Percentiles rank a stretch among this genome's conserved stretches.
Conservation (phyloP, 306 rosid genomes). For the Rosa persica region DNA sequence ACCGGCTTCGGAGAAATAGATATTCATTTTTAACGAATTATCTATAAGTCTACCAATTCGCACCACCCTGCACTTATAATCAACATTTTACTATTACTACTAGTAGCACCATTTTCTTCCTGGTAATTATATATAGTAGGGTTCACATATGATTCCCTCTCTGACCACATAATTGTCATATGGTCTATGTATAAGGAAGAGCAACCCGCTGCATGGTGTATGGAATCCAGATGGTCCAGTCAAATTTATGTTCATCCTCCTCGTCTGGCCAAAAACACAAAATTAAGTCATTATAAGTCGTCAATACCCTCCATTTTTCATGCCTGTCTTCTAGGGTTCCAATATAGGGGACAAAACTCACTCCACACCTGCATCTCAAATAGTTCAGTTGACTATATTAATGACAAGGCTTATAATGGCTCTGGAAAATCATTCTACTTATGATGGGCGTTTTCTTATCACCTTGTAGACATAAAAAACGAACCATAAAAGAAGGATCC, state of each 20-base stretch:
- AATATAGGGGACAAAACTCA: too few relatives aligned
- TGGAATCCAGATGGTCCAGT: background rate
- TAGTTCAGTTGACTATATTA: too few relatives aligned
- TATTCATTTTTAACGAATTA: background rate
- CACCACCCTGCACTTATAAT: background rate
- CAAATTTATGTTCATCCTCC: background rate
- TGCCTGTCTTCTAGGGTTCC: background rate
- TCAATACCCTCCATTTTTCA: background rate
- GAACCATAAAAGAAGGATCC: background rate
- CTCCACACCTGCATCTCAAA: too few relatives aligned
- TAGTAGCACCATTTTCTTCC: background rate
- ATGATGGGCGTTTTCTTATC: background rate
- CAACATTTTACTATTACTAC: background rate
- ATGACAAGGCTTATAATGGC: too few relatives aligned
- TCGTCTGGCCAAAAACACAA: background rate
- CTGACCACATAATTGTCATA: too few relatives aligned
- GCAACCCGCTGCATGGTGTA: background rate
- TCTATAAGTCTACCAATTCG: too few relatives aligned
- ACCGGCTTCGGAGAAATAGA: background rate
- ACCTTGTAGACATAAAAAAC: background rate
- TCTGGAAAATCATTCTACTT: too few relatives aligned
- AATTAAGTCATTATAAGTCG: background rate
- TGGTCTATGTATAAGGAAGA: background rate
- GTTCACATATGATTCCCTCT: background rate
- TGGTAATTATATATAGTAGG: background rate